Conservation (phyloP, 768 basidiomycete species). For the Russula sp. region DNA sequence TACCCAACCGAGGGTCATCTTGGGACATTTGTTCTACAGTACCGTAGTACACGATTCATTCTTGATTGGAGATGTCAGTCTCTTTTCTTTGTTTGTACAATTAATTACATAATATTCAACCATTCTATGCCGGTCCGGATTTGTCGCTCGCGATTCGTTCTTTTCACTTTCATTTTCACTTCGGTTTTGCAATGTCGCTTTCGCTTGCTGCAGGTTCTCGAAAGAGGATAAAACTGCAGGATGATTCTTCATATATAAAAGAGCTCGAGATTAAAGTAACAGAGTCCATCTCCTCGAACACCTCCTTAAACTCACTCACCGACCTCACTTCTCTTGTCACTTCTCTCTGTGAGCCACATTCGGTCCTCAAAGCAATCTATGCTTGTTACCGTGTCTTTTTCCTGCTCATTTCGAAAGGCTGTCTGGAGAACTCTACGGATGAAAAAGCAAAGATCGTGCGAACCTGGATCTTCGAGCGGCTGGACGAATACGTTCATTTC, state of each 20-base stretch:
- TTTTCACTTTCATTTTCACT: no score
- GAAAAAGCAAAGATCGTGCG: constrained; percentile 55
- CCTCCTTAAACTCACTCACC: constrained; percentile 69
- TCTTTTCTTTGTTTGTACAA: constrained; percentile 10
- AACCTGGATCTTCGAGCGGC: constrained; percentile 71
- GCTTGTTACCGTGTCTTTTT: constrained; percentile 77
- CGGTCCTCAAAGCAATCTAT: constrained; percentile 70
- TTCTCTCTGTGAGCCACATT: constrained; percentile 41
- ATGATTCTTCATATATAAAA: constrained; percentile 29
- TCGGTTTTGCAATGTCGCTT: constrained; percentile 20
- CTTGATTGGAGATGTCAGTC: constrained; percentile 12
- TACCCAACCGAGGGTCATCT: constrained; percentile 7
- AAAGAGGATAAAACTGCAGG: constrained; percentile 26
- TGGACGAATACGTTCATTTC: constrained; percentile 63
- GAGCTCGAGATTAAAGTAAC: constrained; percentile 51
- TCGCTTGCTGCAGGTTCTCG: constrained; percentile 8
- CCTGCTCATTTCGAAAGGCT: constrained; percentile 47
- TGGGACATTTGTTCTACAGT: constrained; percentile 12
- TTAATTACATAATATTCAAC: constrained; percentile 5
- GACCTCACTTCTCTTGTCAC: constrained; percentile 61
- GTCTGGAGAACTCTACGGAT: constrained; percentile 47
- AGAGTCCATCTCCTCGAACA: constrained; percentile 41
- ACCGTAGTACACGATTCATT: constrained; percentile 4
- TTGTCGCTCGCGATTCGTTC: background rate
- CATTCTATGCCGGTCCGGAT: constrained; percentile 3